phyloP scores from a whole-genome alignment of 2,329 filamentous ascomycete species.

The Beauveria bassiana region DNA sequence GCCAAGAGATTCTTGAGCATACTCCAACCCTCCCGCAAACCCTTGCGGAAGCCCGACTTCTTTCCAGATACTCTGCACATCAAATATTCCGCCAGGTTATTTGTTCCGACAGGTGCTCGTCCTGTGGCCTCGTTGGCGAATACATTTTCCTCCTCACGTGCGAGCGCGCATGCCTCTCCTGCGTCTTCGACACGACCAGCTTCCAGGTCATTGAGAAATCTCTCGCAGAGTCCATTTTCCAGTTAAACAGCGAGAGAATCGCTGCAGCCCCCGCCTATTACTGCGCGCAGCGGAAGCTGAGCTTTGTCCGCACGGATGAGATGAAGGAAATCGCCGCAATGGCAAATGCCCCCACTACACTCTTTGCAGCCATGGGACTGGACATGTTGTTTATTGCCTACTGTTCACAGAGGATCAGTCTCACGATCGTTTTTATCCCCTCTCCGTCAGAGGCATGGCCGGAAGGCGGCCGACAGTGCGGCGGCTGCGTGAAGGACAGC shows the following conservation, averaged over 20 bases:
- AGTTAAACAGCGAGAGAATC: background rate
- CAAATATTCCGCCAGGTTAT: background rate
- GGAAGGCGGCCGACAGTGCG: background rate
- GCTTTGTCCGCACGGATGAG: background rate
- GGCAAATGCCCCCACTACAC: background rate
- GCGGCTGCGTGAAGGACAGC: background rate
- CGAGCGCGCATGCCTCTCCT: background rate
- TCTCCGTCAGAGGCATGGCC: background rate
- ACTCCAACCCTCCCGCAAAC: background rate
- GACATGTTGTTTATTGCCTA: background rate
- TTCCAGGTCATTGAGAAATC: background rate
- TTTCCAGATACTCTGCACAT: background rate
- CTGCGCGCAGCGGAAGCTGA: background rate
- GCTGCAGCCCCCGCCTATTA: background rate
- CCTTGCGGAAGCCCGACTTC: background rate
- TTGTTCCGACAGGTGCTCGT: background rate
- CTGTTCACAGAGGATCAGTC: background rate
- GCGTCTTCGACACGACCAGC: background rate
- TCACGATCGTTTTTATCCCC: background rate
- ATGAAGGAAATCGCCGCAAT: background rate
- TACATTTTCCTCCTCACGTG: background rate
- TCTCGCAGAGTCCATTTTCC: background rate
- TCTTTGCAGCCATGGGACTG: background rate
- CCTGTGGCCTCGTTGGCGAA: background rate
- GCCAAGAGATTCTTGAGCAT: background rate